Percentiles rank a stretch among this genome's conserved stretches.
Conservation (phyloP, 2,329 filamentous ascomycete genomes). For the Alternaria triticimaculans region DNA sequence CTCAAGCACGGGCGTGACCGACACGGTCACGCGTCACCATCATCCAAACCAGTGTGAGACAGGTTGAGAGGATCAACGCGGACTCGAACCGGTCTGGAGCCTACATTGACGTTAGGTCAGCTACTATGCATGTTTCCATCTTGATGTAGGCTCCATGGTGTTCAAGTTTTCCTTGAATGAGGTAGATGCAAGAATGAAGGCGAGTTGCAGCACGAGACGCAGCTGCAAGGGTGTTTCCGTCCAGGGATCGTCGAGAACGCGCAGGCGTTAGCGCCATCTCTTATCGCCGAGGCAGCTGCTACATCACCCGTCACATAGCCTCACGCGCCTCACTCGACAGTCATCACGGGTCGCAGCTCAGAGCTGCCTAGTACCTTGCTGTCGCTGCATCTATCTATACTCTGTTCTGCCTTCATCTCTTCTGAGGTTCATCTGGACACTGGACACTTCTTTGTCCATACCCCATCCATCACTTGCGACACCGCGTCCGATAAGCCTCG, state of each 20-base stretch:
- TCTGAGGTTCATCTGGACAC: slow-evolving; percentile 1
- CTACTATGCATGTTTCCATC: neutral
- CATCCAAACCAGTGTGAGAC: slow-evolving; percentile 12
- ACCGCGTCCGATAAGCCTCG: slow-evolving; percentile 16
- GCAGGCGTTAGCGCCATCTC: slow-evolving; percentile 16
- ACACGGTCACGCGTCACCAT: slow-evolving; percentile 13
- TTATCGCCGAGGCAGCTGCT: slow-evolving; percentile 32
- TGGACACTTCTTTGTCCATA: slow-evolving; percentile 17
- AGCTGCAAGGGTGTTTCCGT: neutral
- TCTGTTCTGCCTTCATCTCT: neutral
- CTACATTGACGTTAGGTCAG: neutral
- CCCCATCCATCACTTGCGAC: neutral
- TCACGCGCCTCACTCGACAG: slow-evolving; percentile 34
- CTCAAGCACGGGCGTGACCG: neutral
- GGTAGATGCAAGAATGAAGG: neutral
- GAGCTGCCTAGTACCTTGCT: slow-evolving; percentile 29
- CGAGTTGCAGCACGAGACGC: neutral
- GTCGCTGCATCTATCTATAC: slow-evolving; percentile 8
- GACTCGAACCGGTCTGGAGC: neutral
- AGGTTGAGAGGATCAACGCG: neutral
- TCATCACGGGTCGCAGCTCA: slow-evolving; percentile 33
- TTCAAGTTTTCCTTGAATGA: neutral
- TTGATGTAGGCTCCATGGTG: neutral
- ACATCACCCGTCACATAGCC: slow-evolving; percentile 33
- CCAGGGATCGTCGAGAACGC: neutral